Base-by-base conservation (phyloP, 345 rosid genomes). In the Gossypium raimondii region DNA sequence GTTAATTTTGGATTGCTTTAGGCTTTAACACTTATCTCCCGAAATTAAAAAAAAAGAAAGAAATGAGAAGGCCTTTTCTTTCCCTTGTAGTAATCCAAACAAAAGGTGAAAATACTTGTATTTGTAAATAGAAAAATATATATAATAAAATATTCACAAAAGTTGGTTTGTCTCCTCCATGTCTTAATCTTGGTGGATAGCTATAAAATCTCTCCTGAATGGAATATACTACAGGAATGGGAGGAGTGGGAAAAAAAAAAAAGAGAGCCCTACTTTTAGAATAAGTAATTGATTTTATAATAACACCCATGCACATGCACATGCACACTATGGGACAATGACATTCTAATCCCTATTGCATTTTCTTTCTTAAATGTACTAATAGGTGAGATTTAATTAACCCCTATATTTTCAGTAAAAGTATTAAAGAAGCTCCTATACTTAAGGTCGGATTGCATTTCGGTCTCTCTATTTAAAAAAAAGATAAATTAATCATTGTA, bases 1-100 rank as follows among this genome's bases (percentile, higher is more conserved):
- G 58, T 73, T 64, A 57, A 73, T 75, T 75, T 70, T 13, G 38
- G 38, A 5, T 16, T 41, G 12, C 44, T 48, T 68, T 56, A 14
- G 6, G 41, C 38, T 60, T 9, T 1, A 25, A 60, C 38, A 27
- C 64, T 60, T 25, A 60, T 60, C 41, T 27, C 9, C 9, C 64
- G 12, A 59, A 59, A 25, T 11, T 1, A 4, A 55, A 55, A 59
- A 58, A 58, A 3, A 11, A 58, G 12, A 5, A 12, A 59, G 16
- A 25, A 12, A 27, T 10, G 29, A 57, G 14, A 57, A 57, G 34
- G 34, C 62, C 34, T 57, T 57, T 22, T 34, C 41, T 34, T 57
- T 11, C 24, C 58, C 25, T 3, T 57, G 62, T 57, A 22, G 62
- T 57, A 57, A 22, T 22, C 62, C 14, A 7, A 55, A 55, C 24